Evolutionary conservation across 352 stramenopile genomes (phyloP).

Genomic region (Pythium phragmiticola): DNA sequence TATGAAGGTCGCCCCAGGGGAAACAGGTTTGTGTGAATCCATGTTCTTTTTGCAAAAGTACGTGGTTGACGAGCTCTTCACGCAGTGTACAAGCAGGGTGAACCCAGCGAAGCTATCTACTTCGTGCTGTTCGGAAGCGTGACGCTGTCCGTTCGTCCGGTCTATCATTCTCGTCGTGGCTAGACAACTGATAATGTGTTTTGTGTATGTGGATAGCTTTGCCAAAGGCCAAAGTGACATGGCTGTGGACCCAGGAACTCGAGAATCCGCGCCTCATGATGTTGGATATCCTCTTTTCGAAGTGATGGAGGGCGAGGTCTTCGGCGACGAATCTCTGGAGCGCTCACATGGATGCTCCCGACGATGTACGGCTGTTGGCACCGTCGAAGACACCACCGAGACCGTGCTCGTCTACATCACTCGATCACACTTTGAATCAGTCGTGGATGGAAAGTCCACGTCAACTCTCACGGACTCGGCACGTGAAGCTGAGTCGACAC

Average conservation of each 20-base stretch:
- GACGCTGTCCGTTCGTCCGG: constrained; percentile 25
- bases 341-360: constrained; percentile 19
- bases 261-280: not conserved
- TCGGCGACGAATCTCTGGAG: constrained; percentile 41
- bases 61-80: not conserved
- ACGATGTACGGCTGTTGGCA: constrained; percentile 29
- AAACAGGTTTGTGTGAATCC: constrained; percentile 19
- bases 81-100: constrained; percentile 37
- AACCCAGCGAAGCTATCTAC: constrained; percentile 32
- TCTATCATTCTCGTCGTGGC: not conserved
- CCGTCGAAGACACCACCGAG: not conserved
- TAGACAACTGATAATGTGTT: not conserved
- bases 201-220: constrained; percentile 7
- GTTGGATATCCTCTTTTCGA: constrained; percentile 23
- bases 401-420: constrained; percentile 25
- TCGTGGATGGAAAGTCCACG: not conserved
- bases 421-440: constrained; percentile 17
- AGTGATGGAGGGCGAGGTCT: constrained; percentile 38
- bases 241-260: constrained; percentile 6
- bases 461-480: not conserved
- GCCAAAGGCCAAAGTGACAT: not conserved
- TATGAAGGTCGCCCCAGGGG: constrained; percentile 22
- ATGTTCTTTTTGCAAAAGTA: not conserved
- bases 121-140: constrained; percentile 35
- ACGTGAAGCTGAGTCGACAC: not conserved